A percentile compares a stretch with the other conserved stretches of the same genome.
Evolutionary conservation across 345 rosid species (phyloP).

Genomic region (Populus deltoides): DNA sequence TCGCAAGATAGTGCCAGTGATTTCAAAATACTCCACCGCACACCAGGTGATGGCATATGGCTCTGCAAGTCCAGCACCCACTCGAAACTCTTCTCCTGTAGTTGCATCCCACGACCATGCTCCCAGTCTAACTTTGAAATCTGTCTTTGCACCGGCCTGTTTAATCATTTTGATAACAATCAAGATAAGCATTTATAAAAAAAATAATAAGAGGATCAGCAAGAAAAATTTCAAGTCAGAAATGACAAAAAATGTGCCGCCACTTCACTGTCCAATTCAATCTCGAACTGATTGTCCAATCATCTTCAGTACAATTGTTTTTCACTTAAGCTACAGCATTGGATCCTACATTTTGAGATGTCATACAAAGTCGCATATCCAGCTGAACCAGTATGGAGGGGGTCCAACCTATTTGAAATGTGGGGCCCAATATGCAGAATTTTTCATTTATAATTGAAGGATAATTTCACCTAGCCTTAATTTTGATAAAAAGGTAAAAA

Average conservation of each 20-base stretch:
- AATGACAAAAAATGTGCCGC: background rate
- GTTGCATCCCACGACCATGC: conserved; percentile 94
- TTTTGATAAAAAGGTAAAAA: background rate
- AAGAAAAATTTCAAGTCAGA: background rate
- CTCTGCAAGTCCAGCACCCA: conserved; percentile 97
- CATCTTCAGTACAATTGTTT: background rate
- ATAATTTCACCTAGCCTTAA: background rate
- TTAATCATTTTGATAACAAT: conserved; percentile 12
- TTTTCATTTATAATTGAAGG: background rate
- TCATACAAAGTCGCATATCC: background rate
- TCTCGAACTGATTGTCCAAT: background rate
- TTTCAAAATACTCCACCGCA: conserved; percentile 90
- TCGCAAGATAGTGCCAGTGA: conserved; percentile 62
- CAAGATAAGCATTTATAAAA: background rate
- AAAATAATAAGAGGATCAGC: background rate
- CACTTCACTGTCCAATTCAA: background rate
- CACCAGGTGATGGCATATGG: conserved; percentile 88
- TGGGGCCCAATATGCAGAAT: background rate
- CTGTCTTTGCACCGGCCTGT: conserved; percentile 66
- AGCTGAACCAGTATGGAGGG: background rate
- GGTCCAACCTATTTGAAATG: background rate
- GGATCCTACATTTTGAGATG: background rate
- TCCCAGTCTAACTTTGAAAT: conserved; percentile 69
- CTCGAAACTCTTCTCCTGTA: conserved; percentile 87
- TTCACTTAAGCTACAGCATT: too few species aligned